phyloP scores from a whole-genome alignment of 371 early-diverging fungal species.

The Haplosporangium sp. region DNA sequence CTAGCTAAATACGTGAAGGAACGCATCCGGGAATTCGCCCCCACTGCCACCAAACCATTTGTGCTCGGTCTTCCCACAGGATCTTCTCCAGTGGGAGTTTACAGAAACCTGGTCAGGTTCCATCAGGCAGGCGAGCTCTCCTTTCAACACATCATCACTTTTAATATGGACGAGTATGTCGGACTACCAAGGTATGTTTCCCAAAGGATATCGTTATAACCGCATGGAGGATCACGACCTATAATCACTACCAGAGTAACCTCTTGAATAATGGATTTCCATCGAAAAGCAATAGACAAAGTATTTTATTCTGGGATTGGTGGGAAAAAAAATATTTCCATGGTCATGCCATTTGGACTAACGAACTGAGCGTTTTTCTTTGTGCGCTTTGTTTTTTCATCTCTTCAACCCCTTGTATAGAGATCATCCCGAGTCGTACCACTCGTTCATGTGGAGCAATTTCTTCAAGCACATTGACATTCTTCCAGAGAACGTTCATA shows the following conservation, averaged over 20 bases:
- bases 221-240: too few species aligned
- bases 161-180: slow-evolving; percentile 79
- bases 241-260: too few species aligned
- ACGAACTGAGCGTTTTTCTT: neutral
- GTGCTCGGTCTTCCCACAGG: slow-evolving; percentile 86
- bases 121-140: slow-evolving; percentile 68
- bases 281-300: too few species aligned
- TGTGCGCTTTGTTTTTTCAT: neutral
- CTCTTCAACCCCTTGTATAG: slow-evolving; percentile 16
- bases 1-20: slow-evolving; percentile 83
- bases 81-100: slow-evolving; percentile 79
- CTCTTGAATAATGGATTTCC: too few species aligned
- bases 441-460: slow-evolving; percentile 89
- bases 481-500: slow-evolving; percentile 80
- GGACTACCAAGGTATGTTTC: slow-evolving; percentile 52
- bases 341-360: neutral
- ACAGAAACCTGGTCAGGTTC: slow-evolving; percentile 71
- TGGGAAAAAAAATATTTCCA: too few species aligned
- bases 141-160: slow-evolving; percentile 72
- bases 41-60: slow-evolving; percentile 82
- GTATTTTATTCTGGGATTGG: too few species aligned
- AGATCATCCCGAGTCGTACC: slow-evolving; percentile 87
- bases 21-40: slow-evolving; percentile 82
- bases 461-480: slow-evolving; percentile 89
- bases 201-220: neutral